phyloP scores from a whole-genome alignment of 345 rosid species.

The Noccaea bulbosa region DNA sequence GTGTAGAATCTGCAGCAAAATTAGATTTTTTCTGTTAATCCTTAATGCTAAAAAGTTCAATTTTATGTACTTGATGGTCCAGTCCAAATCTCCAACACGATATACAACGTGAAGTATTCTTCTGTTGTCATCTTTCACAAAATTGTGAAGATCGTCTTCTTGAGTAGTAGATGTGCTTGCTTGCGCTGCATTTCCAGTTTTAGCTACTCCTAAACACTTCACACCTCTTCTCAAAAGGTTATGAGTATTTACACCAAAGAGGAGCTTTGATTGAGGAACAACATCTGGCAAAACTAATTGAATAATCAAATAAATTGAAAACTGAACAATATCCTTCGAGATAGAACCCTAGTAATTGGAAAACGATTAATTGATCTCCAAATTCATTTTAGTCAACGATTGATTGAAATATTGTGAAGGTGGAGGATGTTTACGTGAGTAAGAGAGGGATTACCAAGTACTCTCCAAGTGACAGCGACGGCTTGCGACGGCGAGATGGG shows the following conservation, averaged over 20 bases:
- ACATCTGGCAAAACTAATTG: conserved; percentile 49
- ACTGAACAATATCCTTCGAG: too few relatives aligned
- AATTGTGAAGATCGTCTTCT: conserved; percentile 67
- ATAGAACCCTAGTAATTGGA: conserved; percentile 29
- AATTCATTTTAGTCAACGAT: not conserved
- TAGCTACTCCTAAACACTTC: conserved; percentile 49
- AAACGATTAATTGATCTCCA: not conserved
- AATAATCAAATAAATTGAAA: not conserved
- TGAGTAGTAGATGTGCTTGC: conserved; percentile 64
- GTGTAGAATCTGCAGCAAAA: conserved; percentile 74
- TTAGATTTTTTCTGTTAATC: conserved; percentile 11
- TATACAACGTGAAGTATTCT: conserved; percentile 96
- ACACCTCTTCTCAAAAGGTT: conserved; percentile 55
- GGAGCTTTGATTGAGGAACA: conserved; percentile 57
- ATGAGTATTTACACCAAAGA: conserved; percentile 52
- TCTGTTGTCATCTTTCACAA: conserved; percentile 78
- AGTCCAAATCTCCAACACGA: conserved; percentile 95
- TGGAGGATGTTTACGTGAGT: conserved; percentile 47
- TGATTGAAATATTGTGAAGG: not conserved
- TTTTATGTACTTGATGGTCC: conserved; percentile 74
- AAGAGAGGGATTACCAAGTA: too few relatives aligned
- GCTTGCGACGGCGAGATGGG: too few relatives aligned
- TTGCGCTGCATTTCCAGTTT: conserved; percentile 64
- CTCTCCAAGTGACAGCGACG: too few relatives aligned
- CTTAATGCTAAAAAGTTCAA: not conserved